Evolutionary conservation across 2,329 filamentous ascomycete species (phyloP).

Genomic region (Penicillium expansum): DNA sequence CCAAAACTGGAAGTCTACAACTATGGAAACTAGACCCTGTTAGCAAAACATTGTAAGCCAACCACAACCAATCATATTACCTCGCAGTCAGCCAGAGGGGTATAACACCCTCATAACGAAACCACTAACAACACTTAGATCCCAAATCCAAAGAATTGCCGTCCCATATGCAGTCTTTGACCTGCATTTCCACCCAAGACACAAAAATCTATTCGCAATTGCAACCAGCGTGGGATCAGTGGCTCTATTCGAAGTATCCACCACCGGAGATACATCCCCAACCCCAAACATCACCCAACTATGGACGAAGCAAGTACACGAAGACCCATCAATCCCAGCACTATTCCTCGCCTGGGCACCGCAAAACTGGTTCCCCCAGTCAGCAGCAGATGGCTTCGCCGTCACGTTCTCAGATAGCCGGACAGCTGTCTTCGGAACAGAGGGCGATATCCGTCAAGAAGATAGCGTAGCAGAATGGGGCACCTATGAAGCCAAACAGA

Average conservation of each 20-base stretch:
- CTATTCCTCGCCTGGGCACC: slow-evolving; percentile 75
- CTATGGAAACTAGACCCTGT: slow-evolving; percentile 56
- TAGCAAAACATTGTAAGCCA: slow-evolving; percentile 31
- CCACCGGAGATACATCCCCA: neutral
- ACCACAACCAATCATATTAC: neutral
- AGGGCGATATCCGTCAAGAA: slow-evolving; percentile 22
- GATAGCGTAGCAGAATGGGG: slow-evolving; percentile 23
- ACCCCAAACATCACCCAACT: slow-evolving; percentile 34
- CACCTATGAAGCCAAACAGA: slow-evolving; percentile 29
- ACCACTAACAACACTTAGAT: slow-evolving; percentile 40
- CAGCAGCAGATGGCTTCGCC: slow-evolving; percentile 53
- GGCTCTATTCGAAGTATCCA: slow-evolving; percentile 36
- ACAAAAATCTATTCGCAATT: slow-evolving; percentile 62
- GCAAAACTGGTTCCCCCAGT: slow-evolving; percentile 24
- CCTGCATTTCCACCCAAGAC: slow-evolving; percentile 69
- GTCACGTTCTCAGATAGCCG: slow-evolving; percentile 69
- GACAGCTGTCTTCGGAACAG: slow-evolving; percentile 56
- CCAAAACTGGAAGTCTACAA: slow-evolving; percentile 70
- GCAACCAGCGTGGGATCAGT: slow-evolving; percentile 68
- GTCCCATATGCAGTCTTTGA: slow-evolving; percentile 78
- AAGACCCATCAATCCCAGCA: slow-evolving; percentile 59
- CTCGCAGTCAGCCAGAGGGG: too few species aligned
- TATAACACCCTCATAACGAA: neutral
- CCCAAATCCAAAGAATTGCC: slow-evolving; percentile 56
- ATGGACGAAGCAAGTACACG: slow-evolving; percentile 51